A percentile compares a stretch with the other conserved stretches of the same genome.
Evolutionary conservation across 768 basidiomycete genomes (phyloP).

Genomic region (Tremella yokohamensis): DNA sequence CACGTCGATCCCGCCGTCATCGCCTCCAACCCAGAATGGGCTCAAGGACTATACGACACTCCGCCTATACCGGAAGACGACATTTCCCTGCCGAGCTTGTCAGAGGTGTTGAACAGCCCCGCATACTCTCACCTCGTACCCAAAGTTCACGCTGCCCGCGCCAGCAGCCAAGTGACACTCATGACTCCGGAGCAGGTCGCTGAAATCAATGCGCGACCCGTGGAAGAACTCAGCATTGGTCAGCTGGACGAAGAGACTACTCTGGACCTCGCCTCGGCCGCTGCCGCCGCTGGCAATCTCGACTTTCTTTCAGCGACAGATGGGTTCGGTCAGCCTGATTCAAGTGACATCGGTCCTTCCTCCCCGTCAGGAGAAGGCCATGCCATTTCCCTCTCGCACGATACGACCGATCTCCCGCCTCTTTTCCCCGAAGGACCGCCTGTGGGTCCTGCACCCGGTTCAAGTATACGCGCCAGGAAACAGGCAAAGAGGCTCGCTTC

Average conservation of each 20-base stretch:
- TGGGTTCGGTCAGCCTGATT: neutral
- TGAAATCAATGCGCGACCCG: conserved; percentile 16
- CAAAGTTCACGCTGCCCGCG: conserved; percentile 12
- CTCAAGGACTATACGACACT: conserved; percentile 39
- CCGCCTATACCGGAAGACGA: conserved; percentile 39
- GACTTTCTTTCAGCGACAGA: neutral
- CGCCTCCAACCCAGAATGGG: conserved; percentile 34
- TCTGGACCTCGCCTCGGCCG: conserved; percentile 7
- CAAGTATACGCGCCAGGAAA: conserved; percentile 28
- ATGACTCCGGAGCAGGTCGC: conserved; percentile 19
- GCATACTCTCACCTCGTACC: conserved; percentile 15
- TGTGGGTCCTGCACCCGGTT: conserved; percentile 20
- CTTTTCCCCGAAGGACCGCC: neutral
- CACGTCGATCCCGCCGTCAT: conserved; percentile 40
- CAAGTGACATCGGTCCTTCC: neutral
- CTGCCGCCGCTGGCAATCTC: neutral
- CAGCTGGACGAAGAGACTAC: conserved; percentile 5
- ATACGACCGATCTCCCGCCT: conserved; percentile 1
- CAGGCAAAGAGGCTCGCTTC: conserved; percentile 23
- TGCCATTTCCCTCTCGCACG: neutral
- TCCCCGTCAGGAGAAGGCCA: neutral
- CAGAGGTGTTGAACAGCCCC: conserved; percentile 22
- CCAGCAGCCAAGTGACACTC: conserved; percentile 1
- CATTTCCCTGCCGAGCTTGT: conserved; percentile 15
- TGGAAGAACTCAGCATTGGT: neutral